Base-by-base conservation (phyloP, 1,139 yeast genomes). In the Hyphopichia pseudoburtonii region DNA sequence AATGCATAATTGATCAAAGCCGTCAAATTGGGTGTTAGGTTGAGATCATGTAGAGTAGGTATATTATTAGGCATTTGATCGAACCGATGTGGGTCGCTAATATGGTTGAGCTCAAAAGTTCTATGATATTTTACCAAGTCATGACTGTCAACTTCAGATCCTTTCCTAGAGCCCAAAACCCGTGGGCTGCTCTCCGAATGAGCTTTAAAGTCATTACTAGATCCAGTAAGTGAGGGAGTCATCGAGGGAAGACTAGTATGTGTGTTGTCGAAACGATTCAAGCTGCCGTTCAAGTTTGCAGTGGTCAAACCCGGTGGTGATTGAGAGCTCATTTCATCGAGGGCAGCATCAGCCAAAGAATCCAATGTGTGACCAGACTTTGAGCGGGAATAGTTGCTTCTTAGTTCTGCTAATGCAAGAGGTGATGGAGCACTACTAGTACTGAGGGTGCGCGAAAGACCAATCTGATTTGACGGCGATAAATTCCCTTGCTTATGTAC, bases 1-100 rank as follows among this genome's bases (percentile, higher is more conserved):
- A 73, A 71, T 5, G 78, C 78, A 42, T 57, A 52, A 34, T 60
- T 66, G 22, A 74, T 65, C 25, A 74, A 50, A 1, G 75, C 71
- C 0, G 78, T 66, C 27, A 73, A 56, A 1, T 73, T 60, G 1
- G 80, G 80, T 3, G 76, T 62, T 11, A 63, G 46, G 32, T 54
- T 52, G 5, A 57, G 35, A 24, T 60, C 59, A 5, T 39, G 27
- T 14, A 41, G 19, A 11, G 34, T 5, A 4, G 22, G 11, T 17
- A 12, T 21, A 16, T 22, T 16, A 21, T 22, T 11, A 16, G 16
- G 18, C 14, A 21, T 7, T 21, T 7, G 23, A 7, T 21, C 23
- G 7, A 7, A 7, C 9, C 10, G 9, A 10, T 21, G 7, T 7
- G 7, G 23, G 10, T 21, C 23, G 9, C 10, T 7, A 7, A 7